Percentiles rank a stretch among this genome's conserved stretches.
Evolutionary conservation across 2,329 filamentous ascomycete species (phyloP).

Genomic region (Alternaria atra): DNA sequence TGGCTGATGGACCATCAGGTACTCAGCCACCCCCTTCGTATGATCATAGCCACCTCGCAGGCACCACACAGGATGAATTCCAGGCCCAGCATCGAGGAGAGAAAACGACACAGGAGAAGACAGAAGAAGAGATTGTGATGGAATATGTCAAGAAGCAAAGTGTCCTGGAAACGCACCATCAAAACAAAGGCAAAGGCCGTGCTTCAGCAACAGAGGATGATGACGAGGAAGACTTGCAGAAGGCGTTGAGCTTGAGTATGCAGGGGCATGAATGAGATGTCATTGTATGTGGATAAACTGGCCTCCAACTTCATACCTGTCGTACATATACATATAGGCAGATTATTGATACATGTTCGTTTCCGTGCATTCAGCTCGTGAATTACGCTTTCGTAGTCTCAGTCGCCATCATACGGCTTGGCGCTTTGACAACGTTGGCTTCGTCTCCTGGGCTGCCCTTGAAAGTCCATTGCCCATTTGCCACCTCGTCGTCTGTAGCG

Average conservation of each 20-base stretch:
- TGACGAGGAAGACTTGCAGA: background rate
- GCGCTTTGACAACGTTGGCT: constrained; percentile 34
- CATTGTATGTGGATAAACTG: background rate
- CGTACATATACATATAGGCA: constrained; percentile 1
- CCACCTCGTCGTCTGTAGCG: constrained; percentile 62
- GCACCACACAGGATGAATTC: background rate
- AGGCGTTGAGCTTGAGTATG: background rate
- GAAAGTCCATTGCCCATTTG: constrained; percentile 61
- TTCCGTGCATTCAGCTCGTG: background rate
- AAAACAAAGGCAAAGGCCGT: constrained; percentile 23
- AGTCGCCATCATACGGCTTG: constrained; percentile 34
- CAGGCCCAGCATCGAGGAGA: constrained; percentile 47
- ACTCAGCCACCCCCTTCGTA: background rate
- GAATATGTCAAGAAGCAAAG: constrained; percentile 81
- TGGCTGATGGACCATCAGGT: background rate
- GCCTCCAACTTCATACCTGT: constrained; percentile 4
- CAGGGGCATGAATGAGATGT: background rate
- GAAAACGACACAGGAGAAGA: constrained; percentile 49
- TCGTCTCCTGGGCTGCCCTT: constrained; percentile 54
- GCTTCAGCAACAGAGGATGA: background rate
- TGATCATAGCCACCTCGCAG: background rate
- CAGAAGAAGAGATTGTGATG: constrained; percentile 76
- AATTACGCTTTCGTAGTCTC: constrained; percentile 22
- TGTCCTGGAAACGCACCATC: constrained; percentile 69
- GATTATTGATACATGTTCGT: constrained; percentile 6